A percentile compares a stretch with the other conserved stretches of the same genome.
phyloP scores from a whole-genome alignment of 352 stramenopile genomes.

The Phytophthora pini region DNA sequence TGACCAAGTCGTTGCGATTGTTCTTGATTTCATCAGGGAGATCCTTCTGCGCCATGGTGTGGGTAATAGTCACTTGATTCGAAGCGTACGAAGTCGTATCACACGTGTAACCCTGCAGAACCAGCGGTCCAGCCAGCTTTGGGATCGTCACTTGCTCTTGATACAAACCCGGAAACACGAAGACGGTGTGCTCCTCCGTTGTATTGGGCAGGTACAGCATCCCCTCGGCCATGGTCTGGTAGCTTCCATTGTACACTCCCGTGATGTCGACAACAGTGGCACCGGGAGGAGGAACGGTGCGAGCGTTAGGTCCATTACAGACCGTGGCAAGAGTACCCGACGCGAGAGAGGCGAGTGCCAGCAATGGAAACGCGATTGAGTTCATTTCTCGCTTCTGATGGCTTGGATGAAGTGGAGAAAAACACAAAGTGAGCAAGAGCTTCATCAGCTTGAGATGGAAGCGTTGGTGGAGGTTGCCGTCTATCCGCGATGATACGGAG shows the following conservation, averaged over 20 bases:
- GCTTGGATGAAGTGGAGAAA: constrained; percentile 1
- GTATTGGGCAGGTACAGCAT: constrained; percentile 4
- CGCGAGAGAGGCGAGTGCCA: constrained; percentile 2
- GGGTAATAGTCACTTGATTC: constrained; percentile 22
- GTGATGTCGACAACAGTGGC: constrained; percentile 21
- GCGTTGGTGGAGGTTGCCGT: too few species aligned
- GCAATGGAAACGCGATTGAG: not conserved
- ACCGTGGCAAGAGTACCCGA: not conserved
- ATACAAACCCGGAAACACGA: constrained; percentile 26
- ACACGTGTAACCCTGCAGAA: constrained; percentile 29
- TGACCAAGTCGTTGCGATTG: constrained; percentile 4
- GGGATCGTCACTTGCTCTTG: constrained; percentile 19
- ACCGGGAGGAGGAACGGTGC: constrained; percentile 7
- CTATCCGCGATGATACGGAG: too few species aligned
- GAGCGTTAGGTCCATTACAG: constrained; percentile 14
- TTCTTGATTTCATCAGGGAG: constrained; percentile 7
- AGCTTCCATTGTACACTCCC: constrained; percentile 6
- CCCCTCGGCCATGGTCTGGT: constrained; percentile 12
- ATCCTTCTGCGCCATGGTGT: constrained; percentile 12
- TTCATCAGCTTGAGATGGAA: too few species aligned
- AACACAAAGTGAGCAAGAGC: constrained; percentile 3
- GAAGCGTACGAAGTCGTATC: constrained; percentile 19
- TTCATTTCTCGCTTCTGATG: not conserved
- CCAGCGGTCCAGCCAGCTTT: constrained; percentile 4
- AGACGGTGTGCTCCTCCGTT: constrained; percentile 16